A percentile compares a stretch with the other conserved stretches of the same genome.
Conservation (phyloP, 305 asterid genomes). For the Fraxinus baroniana region DNA sequence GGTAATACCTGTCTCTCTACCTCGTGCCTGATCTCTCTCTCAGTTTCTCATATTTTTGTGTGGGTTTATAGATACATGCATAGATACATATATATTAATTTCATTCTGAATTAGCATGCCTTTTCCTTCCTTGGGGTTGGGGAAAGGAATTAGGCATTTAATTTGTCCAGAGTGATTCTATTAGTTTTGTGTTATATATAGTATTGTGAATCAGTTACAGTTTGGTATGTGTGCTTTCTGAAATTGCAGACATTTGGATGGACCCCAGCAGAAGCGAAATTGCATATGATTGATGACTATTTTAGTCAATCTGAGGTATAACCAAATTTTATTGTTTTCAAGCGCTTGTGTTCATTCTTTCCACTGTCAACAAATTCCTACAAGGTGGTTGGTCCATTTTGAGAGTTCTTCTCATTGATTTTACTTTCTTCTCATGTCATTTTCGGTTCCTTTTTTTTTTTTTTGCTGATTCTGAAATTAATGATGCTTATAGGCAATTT, state of each 20-base stretch:
- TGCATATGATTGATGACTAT: slow-evolving; percentile 81
- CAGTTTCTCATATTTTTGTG: neutral
- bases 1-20: slow-evolving; percentile 40
- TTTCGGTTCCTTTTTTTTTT: neutral
- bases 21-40: neutral
- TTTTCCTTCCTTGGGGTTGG: neutral
- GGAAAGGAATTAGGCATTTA: neutral
- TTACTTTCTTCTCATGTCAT: neutral
- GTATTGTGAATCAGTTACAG: slow-evolving; percentile 11
- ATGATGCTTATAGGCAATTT: neutral
- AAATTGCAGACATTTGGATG: slow-evolving; percentile 81
- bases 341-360: neutral
- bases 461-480: neutral
- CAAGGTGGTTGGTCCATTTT: neutral
- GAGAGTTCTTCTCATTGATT: neutral
- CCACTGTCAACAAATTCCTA: neutral
- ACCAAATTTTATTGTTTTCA: neutral
- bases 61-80: neutral
- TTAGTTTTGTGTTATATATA: neutral
- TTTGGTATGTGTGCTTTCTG: slow-evolving; percentile 18
- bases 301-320: slow-evolving; percentile 81
- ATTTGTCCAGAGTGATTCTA: neutral
- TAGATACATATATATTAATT: neutral
- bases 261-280: slow-evolving; percentile 83
- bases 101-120: neutral